phyloP scores from a whole-genome alignment of 2,329 filamentous ascomycete species.

The Teratosphaeria epicoccoides region DNA sequence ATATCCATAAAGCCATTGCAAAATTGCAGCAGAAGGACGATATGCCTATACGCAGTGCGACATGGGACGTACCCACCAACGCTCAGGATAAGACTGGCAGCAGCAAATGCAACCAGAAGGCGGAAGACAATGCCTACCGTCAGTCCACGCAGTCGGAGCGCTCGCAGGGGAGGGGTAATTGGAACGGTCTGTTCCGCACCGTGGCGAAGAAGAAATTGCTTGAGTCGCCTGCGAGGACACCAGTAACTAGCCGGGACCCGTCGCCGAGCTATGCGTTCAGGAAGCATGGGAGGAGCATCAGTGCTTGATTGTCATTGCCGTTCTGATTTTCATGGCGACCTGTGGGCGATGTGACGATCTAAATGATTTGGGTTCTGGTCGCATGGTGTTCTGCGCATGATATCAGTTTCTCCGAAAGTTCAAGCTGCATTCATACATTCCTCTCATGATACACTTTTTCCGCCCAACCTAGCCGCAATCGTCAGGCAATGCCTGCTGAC shows the following conservation, averaged over 20 bases:
- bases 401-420: no score
- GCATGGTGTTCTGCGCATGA: not conserved
- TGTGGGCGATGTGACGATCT: not conserved
- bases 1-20: not conserved
- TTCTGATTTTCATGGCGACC: not conserved
- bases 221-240: not conserved
- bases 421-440: no score
- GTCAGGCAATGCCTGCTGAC: no score
- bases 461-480: not conserved
- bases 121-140: not conserved
- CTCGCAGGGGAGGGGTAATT: slow-evolving; percentile 4
- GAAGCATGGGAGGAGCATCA: not conserved
- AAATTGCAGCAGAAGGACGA: not conserved
- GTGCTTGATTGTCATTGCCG: not conserved
- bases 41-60: not conserved
- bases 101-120: not conserved
- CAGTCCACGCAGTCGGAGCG: slow-evolving; percentile 2
- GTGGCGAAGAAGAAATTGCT: slow-evolving; percentile 1
- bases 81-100: not conserved
- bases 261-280: not conserved
- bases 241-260: not conserved
- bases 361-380: not conserved
- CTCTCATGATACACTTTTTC: not conserved
- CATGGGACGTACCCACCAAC: not conserved
- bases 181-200: slow-evolving; percentile 6